A percentile compares a stretch with the other conserved stretches of the same genome.
phyloP scores from a whole-genome alignment of 2,329 filamentous ascomycete genomes.

The Neonectria sp. region DNA sequence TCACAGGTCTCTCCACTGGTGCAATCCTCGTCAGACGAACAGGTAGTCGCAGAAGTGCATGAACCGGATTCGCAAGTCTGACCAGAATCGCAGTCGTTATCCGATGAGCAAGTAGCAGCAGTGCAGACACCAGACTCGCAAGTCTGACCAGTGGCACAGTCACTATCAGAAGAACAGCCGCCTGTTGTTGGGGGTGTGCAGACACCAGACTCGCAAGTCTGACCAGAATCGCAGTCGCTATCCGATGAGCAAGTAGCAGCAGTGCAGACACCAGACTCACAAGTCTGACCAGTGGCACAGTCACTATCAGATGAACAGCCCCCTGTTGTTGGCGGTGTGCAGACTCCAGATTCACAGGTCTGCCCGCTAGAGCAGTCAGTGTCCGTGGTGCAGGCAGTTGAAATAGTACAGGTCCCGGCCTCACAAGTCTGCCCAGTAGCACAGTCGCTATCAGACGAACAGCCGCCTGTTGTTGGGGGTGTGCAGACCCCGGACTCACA shows the following conservation, averaged over 20 bases:
- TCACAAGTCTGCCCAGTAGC: neutral
- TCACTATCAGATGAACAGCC: neutral
- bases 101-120: neutral
- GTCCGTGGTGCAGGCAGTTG: neutral
- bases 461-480: neutral
- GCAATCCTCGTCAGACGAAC: neutral
- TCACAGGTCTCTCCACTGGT: constrained; percentile 2
- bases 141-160: neutral
- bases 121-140: constrained; percentile 4
- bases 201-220: neutral
- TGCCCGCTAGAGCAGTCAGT: neutral
- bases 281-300: neutral
- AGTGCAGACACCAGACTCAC: neutral
- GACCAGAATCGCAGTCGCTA: neutral
- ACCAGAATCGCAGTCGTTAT: neutral
- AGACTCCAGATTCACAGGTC: neutral
- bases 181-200: neutral
- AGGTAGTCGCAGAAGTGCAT: neutral
- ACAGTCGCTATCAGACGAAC: neutral
- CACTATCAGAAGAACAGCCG: neutral
- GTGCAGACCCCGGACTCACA: constrained; percentile 3
- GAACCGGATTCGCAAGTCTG: neutral
- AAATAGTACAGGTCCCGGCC: constrained; percentile 6
- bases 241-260: neutral
- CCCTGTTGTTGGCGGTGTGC: neutral